Base-by-base conservation (phyloP, 495 filamentous ascomycete genomes). In the Amphirosellinia nigrospora region DNA sequence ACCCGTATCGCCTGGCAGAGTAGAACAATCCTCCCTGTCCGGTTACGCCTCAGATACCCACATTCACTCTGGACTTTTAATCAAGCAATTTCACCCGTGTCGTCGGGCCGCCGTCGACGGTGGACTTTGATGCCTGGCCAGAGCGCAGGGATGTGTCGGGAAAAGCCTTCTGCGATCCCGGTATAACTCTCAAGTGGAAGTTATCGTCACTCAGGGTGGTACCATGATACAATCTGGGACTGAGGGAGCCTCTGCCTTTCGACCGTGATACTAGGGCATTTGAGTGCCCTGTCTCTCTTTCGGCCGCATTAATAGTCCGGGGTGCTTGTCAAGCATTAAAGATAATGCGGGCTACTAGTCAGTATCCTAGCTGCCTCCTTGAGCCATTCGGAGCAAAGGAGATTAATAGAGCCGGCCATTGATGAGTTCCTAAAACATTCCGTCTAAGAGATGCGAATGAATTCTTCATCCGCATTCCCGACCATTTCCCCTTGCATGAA, bases 401-500 rank as follows among this genome's bases (percentile, higher is more conserved):
- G 16, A 11, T 19, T 28, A 10, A 13, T 46, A 23, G n/a, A 5
- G 10, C n/a, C n/a, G 34, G 7, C 21, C 48, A 4, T 43, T 4
- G 30, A 28, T 11, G 3, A 16, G 4, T 45, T 45, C 9, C 38
- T 7, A 10, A 21, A 61, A 19, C 19, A 16, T 21, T 28, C 32
- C 10, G 30, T 52, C 52, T 52, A 67, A 9, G 28, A 58, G 36
- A 59, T 56, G 2, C 52, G 64, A 56, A 67, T 67, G 19, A 48
- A 34, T 7, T 67, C 50, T 46, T 67, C 64, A 34, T 67, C 38
- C 8, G 52, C 28, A 53, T 11, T 34, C 3, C 64, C 50, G 39
- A 66, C 23, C 52, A 45, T 67, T 46, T 67, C 64, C 50, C 38
- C 52, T 3, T 59, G 0, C 52, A 67, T 67, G 16, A 67, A 38